Percentiles rank a stretch among this genome's conserved stretches.
Evolutionary conservation across 2,329 filamentous ascomycete genomes (phyloP).

Genomic region (Colletotrichum tanaceti): DNA sequence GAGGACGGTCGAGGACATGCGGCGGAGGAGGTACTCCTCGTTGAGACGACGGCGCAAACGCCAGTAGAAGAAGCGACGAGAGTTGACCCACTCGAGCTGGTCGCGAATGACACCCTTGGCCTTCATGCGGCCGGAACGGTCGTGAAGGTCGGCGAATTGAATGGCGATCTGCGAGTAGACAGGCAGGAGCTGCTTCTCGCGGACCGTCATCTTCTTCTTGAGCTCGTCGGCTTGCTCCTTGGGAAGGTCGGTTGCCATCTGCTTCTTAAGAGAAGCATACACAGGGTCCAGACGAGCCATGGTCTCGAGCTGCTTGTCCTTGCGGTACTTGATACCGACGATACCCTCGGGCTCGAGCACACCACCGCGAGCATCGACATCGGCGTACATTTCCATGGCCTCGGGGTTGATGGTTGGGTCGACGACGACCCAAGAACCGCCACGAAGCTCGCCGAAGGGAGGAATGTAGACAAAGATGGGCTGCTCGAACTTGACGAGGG

Average conservation of each 20-base stretch:
- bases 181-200: conserved; percentile 89
- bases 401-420: conserved; percentile 98
- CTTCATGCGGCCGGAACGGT: conserved; percentile 96
- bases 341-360: conserved; percentile 98
- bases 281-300: conserved; percentile 92
- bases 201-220: conserved; percentile 84
- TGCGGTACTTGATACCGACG: conserved; percentile 97
- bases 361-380: conserved; percentile 93
- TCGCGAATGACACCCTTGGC: conserved; percentile 95
- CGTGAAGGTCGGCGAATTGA: conserved; percentile 97
- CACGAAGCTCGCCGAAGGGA: conserved; percentile 94
- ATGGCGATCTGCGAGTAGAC: conserved; percentile 96
- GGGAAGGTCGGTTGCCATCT: conserved; percentile 74
- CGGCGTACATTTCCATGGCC: conserved; percentile 99
- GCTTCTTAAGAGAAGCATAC: conserved; percentile 86
- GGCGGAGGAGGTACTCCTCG: conserved; percentile 96
- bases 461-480: conserved; percentile 99
- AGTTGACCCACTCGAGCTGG: conserved; percentile 85
- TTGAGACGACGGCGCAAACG: conserved; percentile 95
- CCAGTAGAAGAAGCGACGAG: conserved; percentile 99
- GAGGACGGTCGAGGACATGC: conserved; percentile 69
- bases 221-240: conserved; percentile 81
- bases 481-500: conserved; percentile 97
- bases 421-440: conserved; percentile 99
- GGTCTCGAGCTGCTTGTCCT: conserved; percentile 95